Base-by-base conservation (phyloP, 352 stramenopile genomes). In the Pythium volutum region DNA sequence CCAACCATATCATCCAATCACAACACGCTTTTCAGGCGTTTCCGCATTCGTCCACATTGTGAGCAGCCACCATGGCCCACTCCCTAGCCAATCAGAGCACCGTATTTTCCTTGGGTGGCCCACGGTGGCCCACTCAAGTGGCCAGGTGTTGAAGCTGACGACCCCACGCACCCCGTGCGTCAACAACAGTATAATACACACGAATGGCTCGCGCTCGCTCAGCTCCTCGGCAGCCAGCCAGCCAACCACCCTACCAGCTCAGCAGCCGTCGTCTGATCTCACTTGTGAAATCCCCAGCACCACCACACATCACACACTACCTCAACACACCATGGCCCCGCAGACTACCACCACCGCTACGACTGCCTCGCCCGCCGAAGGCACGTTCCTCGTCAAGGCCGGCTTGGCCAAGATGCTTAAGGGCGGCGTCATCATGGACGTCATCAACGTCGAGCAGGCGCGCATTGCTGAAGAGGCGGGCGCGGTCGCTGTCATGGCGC, bases 381-480 rank as follows among this genome's bases (percentile, higher is more conserved):
- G 81, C 64, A 89, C 93, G 2, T 91, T 91, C 70, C 84, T 92
- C 48, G 95, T 98, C 23, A 99, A 99, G 76, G 85, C 93, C 59
- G 97, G 97, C 49, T 83, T 99, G 23, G 97, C 97, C 22, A 95
- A 98, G 77, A 99, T 99, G 97, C 86, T 99, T 68, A 99, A 99
- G 81, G 97, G 97, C 54, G 96, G 96, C 41, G 96, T 99, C n/a
- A 98, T 99, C 77, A 98, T 99, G 93, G 96, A 97, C 64, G 91
- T 97, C 34, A 84, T 86, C 51, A 94, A 93, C 77, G 86, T 80
- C 26, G 91, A 97, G 74, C 84, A 97, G 73, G 91, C 97, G 18
- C 96, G 96, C 59, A 98, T 99, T 69, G 96, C 97, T 22, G 96
- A 99, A 79, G 96, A 97, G 62, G 95, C 96, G 45, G 97, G 97